Evolutionary conservation across 768 basidiomycete genomes (phyloP).

Genomic region (Amanita polypyramis): DNA sequence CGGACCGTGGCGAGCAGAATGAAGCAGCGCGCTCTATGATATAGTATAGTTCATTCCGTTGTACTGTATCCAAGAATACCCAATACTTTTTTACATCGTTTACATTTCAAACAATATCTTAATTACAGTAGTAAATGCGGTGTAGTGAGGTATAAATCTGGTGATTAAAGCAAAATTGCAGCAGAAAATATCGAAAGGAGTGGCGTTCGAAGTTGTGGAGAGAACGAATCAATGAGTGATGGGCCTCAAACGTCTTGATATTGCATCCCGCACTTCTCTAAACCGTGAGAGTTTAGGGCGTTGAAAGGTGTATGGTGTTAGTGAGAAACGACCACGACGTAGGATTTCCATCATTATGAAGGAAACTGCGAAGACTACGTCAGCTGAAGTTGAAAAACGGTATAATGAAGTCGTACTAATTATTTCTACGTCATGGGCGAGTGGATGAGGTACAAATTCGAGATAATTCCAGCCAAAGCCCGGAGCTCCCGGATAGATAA

Average conservation of each 20-base stretch:
- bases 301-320: constrained; percentile 36
- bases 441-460: constrained; percentile 41
- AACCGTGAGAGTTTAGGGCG: constrained; percentile 39
- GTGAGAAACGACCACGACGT: constrained; percentile 45
- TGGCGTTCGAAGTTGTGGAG: background rate
- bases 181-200: too few relatives aligned
- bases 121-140: too few relatives aligned
- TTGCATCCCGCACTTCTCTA: constrained; percentile 26
- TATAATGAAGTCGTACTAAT: constrained; percentile 28
- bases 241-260: constrained; percentile 27
- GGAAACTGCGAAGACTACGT: constrained; percentile 29
- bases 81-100: background rate
- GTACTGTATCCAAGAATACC: background rate
- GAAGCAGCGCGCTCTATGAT: constrained; percentile 81
- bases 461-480: constrained; percentile 47
- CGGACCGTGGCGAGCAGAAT: constrained; percentile 87
- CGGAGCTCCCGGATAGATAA: constrained; percentile 40
- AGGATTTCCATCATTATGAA: constrained; percentile 58
- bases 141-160: background rate
- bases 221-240: constrained; percentile 15
- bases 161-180: background rate
- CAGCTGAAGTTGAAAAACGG: constrained; percentile 4
- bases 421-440: constrained; percentile 40
- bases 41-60: constrained; percentile 3
- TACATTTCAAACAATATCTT: background rate